Percentiles rank a stretch among this genome's conserved stretches.
Conservation (phyloP, 2,329 filamentous ascomycete genomes). For the Ceratocystis cacaofunesta region DNA sequence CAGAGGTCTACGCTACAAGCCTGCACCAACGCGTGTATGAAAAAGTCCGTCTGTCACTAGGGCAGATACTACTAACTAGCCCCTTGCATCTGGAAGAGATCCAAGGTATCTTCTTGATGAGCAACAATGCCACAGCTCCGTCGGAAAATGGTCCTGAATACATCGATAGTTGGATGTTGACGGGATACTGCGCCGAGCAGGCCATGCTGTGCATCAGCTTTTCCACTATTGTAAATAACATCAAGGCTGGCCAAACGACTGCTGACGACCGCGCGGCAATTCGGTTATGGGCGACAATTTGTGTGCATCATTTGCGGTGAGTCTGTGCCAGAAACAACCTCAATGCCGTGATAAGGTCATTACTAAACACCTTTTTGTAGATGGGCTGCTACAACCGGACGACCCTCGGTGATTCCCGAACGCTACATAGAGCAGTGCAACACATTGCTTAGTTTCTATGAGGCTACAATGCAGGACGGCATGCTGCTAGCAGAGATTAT, state of each 20-base stretch:
- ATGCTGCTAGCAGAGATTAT: slow-evolving; percentile 29
- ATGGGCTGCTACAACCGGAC: slow-evolving; percentile 29
- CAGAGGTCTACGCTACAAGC: slow-evolving; percentile 16
- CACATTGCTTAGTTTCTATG: slow-evolving; percentile 27
- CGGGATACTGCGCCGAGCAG: slow-evolving; percentile 29
- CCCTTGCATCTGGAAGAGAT: slow-evolving; percentile 29
- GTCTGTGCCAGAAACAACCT: slow-evolving; percentile 5
- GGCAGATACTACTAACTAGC: slow-evolving; percentile 27
- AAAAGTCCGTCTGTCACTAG: slow-evolving; percentile 26
- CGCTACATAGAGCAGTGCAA: slow-evolving; percentile 29
- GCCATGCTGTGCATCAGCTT: slow-evolving; percentile 31
- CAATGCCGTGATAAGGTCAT: background rate
- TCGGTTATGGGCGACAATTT: slow-evolving; percentile 26
- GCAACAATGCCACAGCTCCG: slow-evolving; percentile 20
- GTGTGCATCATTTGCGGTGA: slow-evolving; percentile 27
- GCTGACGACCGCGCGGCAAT: slow-evolving; percentile 24
- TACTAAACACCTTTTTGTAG: slow-evolving; percentile 18
- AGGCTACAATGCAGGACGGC: slow-evolving; percentile 28
- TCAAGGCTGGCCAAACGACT: slow-evolving; percentile 23
- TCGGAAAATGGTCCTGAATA: slow-evolving; percentile 24
- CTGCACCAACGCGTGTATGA: slow-evolving; percentile 27
- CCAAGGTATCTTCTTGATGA: slow-evolving; percentile 28
- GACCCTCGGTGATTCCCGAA: slow-evolving; percentile 26
- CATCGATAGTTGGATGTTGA: slow-evolving; percentile 30
- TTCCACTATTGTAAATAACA: slow-evolving; percentile 27